Evolutionary conservation across 1,284 basidiomycete species (phyloP), one percentile per base, ranked within the genome.

Genomic region (Cutaneotrichosporon arboriforme): DNA sequence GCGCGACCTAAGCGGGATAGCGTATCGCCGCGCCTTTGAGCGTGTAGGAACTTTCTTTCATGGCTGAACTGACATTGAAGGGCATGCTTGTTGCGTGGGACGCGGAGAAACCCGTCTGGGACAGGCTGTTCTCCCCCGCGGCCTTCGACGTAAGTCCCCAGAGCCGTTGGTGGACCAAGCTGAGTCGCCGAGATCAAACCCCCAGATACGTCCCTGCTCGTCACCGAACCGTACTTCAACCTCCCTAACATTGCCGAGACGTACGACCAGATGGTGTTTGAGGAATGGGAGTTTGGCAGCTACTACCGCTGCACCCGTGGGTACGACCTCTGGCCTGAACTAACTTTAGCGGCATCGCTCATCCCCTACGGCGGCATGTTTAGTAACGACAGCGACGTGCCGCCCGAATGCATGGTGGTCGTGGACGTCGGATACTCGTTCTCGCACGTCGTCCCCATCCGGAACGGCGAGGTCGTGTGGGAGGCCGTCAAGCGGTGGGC

Each of bases 181-280:
- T 46, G 15, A 49, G n/a, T n/a, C 37, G 18, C 23, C 65, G n/a
- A 91, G 88, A 76, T 89, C 53, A 81, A 89, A 63, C 84, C 88
- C 0, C 76, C 81, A 1, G 80, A 83, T 45, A 82, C 84, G 0
- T 84, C 85, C 2, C 77, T 94, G 36, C 77, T 97, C 46, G 81
- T 97, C 47, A 96, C 93, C 3, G 93, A 97, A 74, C 89, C 92
- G 3, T 90, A 90, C 69, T 88, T 93, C 80, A 90, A 94, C 72
- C 78, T 94, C 10, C 88, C 89, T 17, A 90, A 90, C 68, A 83
- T 94, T 17, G 87, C 92, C 75, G 86, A 90, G 39, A 83, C 88
- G 37, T 91, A 92, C 61, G 93, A 97, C 71, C 87, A 96, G 74
- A 87, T 97, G 68, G 78, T 94, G 0, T 96, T 96, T 65, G 93